Evolutionary conservation across 108 stramenopile species (phyloP).

Genomic region (Cylindrotheca closterium): DNA sequence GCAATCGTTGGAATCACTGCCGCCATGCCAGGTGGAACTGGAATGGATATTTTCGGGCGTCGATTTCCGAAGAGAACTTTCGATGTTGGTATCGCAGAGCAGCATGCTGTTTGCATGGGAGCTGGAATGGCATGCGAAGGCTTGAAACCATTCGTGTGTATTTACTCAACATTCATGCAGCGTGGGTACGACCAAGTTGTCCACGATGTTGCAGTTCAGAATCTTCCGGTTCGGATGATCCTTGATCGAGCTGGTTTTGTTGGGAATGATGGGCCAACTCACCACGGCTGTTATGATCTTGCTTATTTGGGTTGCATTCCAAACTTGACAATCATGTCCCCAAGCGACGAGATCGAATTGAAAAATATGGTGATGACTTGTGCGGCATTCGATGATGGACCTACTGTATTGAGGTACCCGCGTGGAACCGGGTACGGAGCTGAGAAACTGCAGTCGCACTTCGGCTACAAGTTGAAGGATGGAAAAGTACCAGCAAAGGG

Average conservation of each 20-base stretch:
- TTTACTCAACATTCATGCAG: conserved; percentile 98
- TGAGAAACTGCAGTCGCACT: conserved; percentile 77
- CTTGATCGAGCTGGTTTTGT: conserved; percentile 95
- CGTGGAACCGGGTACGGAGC: conserved; percentile 94
- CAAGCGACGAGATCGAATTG: conserved; percentile 93
- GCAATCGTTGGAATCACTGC: conserved; percentile 95
- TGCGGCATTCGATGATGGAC: conserved; percentile 84
- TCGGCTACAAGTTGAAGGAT: conserved; percentile 85
- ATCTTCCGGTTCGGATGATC: conserved; percentile 94
- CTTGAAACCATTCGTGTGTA: conserved; percentile 95
- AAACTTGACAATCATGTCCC: conserved; percentile 94
- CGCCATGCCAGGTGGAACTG: conserved; percentile 98
- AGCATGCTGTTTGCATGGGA: conserved; percentile 97
- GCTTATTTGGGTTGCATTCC: conserved; percentile 94
- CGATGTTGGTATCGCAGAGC: conserved; percentile 98
- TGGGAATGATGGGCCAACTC: conserved; percentile 97
- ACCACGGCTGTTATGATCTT: conserved; percentile 94
- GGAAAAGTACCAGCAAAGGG: conserved; percentile 77
- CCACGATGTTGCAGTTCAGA: conserved; percentile 96
- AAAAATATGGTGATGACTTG: conserved; percentile 94
- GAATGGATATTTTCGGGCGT: conserved; percentile 97
- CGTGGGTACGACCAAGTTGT: conserved; percentile 97
- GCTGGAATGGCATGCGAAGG: conserved; percentile 98
- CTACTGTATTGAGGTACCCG: conserved; percentile 89
- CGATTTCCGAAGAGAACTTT: conserved; percentile 95